Conservation (phyloP, 163 green algal species). For the Coccomyxa subellipsoidea region DNA sequence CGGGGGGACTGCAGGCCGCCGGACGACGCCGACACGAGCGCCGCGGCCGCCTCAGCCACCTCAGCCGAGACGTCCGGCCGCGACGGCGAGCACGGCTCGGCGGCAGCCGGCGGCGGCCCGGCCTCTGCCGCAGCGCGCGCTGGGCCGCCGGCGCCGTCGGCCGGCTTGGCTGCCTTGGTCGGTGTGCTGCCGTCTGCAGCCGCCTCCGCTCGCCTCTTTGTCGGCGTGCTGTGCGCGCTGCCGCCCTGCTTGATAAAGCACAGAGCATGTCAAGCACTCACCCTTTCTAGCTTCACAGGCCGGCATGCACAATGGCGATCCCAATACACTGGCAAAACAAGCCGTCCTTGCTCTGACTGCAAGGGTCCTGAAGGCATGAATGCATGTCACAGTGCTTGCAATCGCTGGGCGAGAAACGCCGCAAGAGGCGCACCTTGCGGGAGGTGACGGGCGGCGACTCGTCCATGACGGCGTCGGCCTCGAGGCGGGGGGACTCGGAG, state of each 20-base stretch:
- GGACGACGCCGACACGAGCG: not conserved
- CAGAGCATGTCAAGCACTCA: not conserved
- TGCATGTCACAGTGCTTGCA: too few species aligned
- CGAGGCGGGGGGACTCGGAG: not conserved
- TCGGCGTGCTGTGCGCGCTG: not conserved
- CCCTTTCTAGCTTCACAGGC: too few species aligned
- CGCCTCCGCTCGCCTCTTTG: not conserved
- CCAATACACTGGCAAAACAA: too few species aligned
- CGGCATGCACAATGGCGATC: too few species aligned
- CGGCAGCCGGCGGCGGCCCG: not conserved
- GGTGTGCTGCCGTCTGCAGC: not conserved
- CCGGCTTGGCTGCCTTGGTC: constrained; percentile 4
- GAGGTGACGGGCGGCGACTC: not conserved
- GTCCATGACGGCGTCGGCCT: not conserved
- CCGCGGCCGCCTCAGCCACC: not conserved
- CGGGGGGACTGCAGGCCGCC: constrained; percentile 1
- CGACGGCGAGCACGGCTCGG: not conserved
- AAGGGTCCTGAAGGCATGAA: too few species aligned
- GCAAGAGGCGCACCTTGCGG: not conserved
- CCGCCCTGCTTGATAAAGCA: not conserved
- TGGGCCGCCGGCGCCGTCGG: not conserved
- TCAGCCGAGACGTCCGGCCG: not conserved
- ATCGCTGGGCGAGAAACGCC: too few species aligned
- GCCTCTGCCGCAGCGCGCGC: not conserved
- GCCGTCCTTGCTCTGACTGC: too few species aligned